These are phyloP conservation scores for Apostasia ramifera DNA, from an alignment of 106 monocot genomes.

Conservation along the genomic window DNA sequence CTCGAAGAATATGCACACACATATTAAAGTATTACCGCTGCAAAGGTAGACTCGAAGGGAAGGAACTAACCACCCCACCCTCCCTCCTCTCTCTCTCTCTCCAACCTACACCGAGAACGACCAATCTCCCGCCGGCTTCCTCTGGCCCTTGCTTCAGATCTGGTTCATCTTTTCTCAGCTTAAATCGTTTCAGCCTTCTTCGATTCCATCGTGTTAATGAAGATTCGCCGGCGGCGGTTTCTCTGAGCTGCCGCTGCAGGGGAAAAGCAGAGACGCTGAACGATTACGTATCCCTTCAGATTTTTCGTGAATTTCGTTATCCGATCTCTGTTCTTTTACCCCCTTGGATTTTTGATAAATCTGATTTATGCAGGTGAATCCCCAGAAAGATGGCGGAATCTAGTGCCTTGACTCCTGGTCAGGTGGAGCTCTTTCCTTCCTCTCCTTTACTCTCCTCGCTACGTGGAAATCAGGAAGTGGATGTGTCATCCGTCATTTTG, in stretches of 20 bases:
- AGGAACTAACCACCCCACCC: slow-evolving; percentile 7
- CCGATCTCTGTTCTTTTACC: background rate
- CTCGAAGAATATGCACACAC: too few relatives aligned
- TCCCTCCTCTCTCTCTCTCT: background rate
- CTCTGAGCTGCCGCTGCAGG: slow-evolving; percentile 1
- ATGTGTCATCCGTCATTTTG: too few relatives aligned
- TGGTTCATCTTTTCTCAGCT: background rate
- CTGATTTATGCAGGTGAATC: slow-evolving; percentile 2
- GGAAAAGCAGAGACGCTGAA: background rate
- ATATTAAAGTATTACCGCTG: too few relatives aligned
- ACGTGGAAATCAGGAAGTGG: too few relatives aligned
- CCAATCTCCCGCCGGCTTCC: slow-evolving; percentile 2
- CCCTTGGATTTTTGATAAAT: background rate
- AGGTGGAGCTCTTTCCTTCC: background rate
- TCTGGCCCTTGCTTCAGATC: slow-evolving; percentile 3
- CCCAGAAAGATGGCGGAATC: slow-evolving; percentile 2
- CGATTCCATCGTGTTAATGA: slow-evolving; percentile 1
- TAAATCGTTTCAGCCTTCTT: slow-evolving; percentile 1
- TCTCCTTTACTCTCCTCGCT: background rate
- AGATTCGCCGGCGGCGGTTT: slow-evolving; percentile 1
- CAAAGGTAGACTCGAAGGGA: background rate
- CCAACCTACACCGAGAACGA: slow-evolving; percentile 9
- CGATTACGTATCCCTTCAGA: slow-evolving; percentile 1
- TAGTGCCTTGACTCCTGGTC: slow-evolving; percentile 7
- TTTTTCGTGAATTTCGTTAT: background rate